Evolutionary conservation across 208 protist species (phyloP).

Genomic region (Trichomonas gallinae): DNA sequence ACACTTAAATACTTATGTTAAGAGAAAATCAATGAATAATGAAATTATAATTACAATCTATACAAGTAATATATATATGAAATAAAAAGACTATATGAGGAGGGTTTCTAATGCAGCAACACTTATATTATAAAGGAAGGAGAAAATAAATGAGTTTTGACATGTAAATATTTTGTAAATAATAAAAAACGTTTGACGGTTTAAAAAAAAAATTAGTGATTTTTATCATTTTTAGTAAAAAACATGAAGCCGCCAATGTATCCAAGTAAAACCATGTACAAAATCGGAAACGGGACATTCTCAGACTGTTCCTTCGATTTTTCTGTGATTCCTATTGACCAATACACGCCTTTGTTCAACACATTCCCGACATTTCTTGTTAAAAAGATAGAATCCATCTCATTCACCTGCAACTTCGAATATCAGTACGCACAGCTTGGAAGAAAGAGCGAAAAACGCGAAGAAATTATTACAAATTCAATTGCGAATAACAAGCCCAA

Average conservation of each 20-base stretch:
- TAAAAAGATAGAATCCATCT: not conserved
- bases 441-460: not conserved
- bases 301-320: not conserved
- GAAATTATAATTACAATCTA: no score
- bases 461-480: not conserved
- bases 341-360: not conserved
- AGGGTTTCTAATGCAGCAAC: no score
- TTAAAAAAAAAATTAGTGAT: no score
- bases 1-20: no score
- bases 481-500: not conserved
- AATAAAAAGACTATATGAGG: no score
- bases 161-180: no score
- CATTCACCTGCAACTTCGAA: not conserved
- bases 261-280: not conserved
- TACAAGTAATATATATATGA: no score
- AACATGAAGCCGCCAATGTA: not conserved
- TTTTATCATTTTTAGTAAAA: no score
- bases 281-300: not conserved
- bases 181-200: no score
- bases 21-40: no score
- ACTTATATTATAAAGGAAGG: no score
- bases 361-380: not conserved
- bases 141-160: no score
- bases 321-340: not conserved
- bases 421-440: not conserved